Evolutionary conservation across 352 stramenopile species (phyloP), one percentile per base, ranked within the genome.

Genomic region (Phytophthora ramorum): DNA sequence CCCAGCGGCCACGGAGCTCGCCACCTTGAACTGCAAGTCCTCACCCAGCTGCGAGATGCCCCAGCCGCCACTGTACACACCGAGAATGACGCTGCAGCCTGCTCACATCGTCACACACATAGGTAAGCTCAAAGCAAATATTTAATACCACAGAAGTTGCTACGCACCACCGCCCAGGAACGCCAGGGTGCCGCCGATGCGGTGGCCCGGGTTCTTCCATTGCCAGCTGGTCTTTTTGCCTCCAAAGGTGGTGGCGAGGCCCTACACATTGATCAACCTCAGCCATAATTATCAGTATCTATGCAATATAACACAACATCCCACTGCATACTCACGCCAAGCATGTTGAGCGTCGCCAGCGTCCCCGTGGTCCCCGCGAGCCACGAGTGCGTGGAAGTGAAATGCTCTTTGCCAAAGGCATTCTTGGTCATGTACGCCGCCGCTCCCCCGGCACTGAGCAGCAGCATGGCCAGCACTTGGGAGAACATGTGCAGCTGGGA

Each of bases 351-450:
- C 30, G 69, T 68, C n/a, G 76, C 75, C 14, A 92, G 37, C 43
- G 67, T 83, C 30, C 54, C 63, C 14, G 75, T 87, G 14, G 24
- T 68, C 4, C 59, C 78, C 0, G 81, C 81, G n/a, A 89, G 49
- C 83, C 83, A 92, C 61, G 83, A 92, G 72, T 92, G 83, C n/a
- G 73, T 82, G 16, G 79, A 87, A 45, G 78, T 86, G 48, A 92
- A 89, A 52, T 92, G 83, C 10, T 81, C 66, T 58, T 90, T 92
- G 35, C 67, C 73, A 40, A 67, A 72, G 26, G 76, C 66, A 19
- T 89, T 79, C 64, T 92, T 92, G 62, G 75, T 85, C 63, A 85
- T 56, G 61, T 76, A 92, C 3, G 75, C 78, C 3, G 70, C 73
- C 9, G 65, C 62, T 22, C 83, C 83, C 8, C 73, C 83, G 1